Percentiles rank a stretch among this genome's conserved stretches.
phyloP scores from a whole-genome alignment of 2,329 filamentous ascomycete genomes.

The Cryoendolithus antarcticus region DNA sequence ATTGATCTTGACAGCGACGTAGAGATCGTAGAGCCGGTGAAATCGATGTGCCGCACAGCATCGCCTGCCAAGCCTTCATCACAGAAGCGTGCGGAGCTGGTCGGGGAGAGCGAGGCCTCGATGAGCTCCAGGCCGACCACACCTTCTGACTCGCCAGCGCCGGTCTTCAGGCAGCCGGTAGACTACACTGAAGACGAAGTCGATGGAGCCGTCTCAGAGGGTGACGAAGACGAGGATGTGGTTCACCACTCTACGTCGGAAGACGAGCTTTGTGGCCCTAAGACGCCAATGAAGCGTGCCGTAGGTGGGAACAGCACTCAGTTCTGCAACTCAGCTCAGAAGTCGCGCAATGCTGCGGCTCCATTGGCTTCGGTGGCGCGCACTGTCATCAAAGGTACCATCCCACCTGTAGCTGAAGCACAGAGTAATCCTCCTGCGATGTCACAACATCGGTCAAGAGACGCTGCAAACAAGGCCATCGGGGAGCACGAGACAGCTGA shows the following conservation, averaged over 20 bases:
- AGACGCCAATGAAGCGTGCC: constrained; percentile 20
- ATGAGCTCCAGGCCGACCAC: constrained; percentile 15
- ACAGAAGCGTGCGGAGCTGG: neutral
- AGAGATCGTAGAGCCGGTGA: neutral
- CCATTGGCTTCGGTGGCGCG: no score
- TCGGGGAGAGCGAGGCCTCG: constrained; percentile 9
- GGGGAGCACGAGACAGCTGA: no score
- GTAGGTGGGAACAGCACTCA: constrained; percentile 2
- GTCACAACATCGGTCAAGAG: neutral
- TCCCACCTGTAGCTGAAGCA: neutral
- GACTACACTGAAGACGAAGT: constrained; percentile 4
- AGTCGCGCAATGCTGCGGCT: no score
- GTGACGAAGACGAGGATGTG: constrained; percentile 7
- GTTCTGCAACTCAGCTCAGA: neutral
- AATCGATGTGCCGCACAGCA: neutral
- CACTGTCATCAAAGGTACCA: no score
- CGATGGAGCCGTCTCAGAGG: constrained; percentile 9
- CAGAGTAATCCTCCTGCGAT: neutral
- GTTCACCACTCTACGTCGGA: constrained; percentile 10
- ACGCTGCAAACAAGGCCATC: neutral
- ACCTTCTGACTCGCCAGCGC: constrained; percentile 11
- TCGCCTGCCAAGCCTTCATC: constrained; percentile 1
- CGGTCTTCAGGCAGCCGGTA: constrained; percentile 2
- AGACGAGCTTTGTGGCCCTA: constrained; percentile 22
- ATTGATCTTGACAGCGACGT: constrained; percentile 5